phyloP scores from a whole-genome alignment of 495 filamentous ascomycete genomes.

The Hypoxylon intermedium region DNA sequence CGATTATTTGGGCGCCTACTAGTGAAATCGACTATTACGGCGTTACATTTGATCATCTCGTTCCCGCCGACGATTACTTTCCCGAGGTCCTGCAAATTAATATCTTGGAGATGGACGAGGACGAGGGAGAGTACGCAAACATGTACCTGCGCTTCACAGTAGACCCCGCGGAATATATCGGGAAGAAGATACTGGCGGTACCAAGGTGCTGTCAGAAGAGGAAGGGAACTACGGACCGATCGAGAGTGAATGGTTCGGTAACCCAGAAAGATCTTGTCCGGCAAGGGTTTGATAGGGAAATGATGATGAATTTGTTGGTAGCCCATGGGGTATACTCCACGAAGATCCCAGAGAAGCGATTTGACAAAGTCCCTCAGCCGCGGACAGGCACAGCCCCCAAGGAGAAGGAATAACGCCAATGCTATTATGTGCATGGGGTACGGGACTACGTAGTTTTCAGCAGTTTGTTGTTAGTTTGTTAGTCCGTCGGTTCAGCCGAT shows the following conservation, averaged over 20 bases:
- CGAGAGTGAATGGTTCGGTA: constrained; percentile 34
- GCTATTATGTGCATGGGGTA: background rate
- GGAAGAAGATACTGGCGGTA: constrained; percentile 50
- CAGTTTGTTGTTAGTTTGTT: background rate
- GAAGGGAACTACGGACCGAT: constrained; percentile 45
- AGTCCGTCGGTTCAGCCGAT: background rate
- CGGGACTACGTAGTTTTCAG: background rate
- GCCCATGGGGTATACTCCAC: background rate
- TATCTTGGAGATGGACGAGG: constrained; percentile 39
- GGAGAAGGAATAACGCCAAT: background rate
- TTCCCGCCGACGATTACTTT: constrained; percentile 39
- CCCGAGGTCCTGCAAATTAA: constrained; percentile 45
- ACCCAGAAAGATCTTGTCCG: background rate
- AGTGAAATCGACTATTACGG: constrained; percentile 52
- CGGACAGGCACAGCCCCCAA: background rate
- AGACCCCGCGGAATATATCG: constrained; percentile 43
- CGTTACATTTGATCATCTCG: constrained; percentile 51
- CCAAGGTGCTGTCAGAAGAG: constrained; percentile 50
- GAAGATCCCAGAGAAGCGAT: background rate
- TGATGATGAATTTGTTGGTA: background rate
- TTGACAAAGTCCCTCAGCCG: background rate
- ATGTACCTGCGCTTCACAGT: constrained; percentile 39
- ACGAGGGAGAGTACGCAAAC: constrained; percentile 43
- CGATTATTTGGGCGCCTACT: constrained; percentile 16
- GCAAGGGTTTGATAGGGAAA: background rate